These are phyloP conservation scores for Alloascoidea hylecoeti DNA, from an alignment of 805 yeast genomes.

Conservation along the genomic window DNA sequence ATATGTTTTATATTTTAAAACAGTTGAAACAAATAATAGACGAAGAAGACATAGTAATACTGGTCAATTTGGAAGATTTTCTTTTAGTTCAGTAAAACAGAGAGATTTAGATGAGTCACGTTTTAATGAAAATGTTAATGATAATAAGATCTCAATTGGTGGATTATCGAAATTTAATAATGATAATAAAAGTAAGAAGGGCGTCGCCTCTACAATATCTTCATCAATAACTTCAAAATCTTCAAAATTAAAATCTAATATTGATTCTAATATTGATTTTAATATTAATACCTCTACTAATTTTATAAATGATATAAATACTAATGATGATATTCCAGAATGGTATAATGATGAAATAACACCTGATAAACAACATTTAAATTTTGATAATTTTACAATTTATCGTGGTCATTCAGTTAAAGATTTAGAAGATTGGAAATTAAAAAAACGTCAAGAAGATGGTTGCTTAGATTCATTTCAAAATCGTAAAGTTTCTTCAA, in stretches of 20 bases:
- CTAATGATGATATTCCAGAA: not conserved
- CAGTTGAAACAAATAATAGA: not conserved
- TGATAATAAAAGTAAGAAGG: not conserved
- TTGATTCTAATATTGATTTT: too few species aligned
- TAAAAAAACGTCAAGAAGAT: constrained; percentile 2
- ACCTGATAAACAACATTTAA: not conserved
- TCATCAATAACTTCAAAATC: not conserved
- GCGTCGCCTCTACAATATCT: not conserved
- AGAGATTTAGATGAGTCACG: not conserved
- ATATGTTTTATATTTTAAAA: not conserved
- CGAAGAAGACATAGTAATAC: not conserved
- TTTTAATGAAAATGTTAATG: not conserved
- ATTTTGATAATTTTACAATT: not conserved
- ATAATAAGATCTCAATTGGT: not conserved
- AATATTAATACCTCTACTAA: too few species aligned
- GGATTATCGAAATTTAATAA: not conserved
- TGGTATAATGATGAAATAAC: not conserved
- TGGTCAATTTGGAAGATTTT: not conserved
- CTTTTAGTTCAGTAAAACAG: too few species aligned
- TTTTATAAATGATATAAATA: not conserved
- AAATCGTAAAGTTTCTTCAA: not conserved
- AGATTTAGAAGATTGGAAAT: constrained; percentile 2
- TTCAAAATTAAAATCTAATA: not conserved
- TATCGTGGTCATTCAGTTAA: not conserved
- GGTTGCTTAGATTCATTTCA: too few species aligned